Base-by-base conservation (phyloP, 352 stramenopile genomes). In the Labyrinthula sp. region DNA sequence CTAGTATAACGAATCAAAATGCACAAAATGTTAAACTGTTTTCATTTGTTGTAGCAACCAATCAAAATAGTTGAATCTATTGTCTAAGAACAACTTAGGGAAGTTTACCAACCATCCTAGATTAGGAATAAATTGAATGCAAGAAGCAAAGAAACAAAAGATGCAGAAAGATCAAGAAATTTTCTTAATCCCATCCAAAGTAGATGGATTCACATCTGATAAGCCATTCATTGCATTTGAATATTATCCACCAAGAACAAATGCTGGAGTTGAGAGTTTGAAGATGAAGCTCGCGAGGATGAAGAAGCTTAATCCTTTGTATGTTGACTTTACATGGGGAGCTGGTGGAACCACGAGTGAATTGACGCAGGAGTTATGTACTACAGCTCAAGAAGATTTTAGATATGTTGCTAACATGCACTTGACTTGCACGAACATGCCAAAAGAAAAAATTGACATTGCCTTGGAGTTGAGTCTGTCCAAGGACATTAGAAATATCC, bases 291-390 rank as follows among this genome's bases (percentile, higher is more conserved):
- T 98, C 70, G 80, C 90, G 40, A 72, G 82, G 41, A 94, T 98
- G 83, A 65, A 68, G 41, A 6, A 5, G 7, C 60, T 63, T 34
- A 75, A 88, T 52, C 86, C 85, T 33, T 70, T 95, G 4, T 99
- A 95, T 63, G 89, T 80, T 15, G 88, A 97, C 62, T 90, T 97
- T 68, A 99, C 90, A 27, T 99, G 89, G 89, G 88, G 88, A 48
- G 90, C 89, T 38, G 87, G 87, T 40, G 90, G 90, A 45, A 91
- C 71, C 46, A 95, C 80, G 22, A 79, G 81, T 27, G 75, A 93
- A 35, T 72, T 95, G 30, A 95, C 84, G 31, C 66, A 97, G 30
- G 77, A 97, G 29, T 70, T 97, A 15, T 72, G 68, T 14, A 41
- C 25, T n/a, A 3, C 40, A 21, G 23, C 28, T 5, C 38, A 60